These are phyloP conservation scores for Talaromyces liani DNA, from an alignment of 495 filamentous ascomycete species.

Conservation along the genomic window DNA sequence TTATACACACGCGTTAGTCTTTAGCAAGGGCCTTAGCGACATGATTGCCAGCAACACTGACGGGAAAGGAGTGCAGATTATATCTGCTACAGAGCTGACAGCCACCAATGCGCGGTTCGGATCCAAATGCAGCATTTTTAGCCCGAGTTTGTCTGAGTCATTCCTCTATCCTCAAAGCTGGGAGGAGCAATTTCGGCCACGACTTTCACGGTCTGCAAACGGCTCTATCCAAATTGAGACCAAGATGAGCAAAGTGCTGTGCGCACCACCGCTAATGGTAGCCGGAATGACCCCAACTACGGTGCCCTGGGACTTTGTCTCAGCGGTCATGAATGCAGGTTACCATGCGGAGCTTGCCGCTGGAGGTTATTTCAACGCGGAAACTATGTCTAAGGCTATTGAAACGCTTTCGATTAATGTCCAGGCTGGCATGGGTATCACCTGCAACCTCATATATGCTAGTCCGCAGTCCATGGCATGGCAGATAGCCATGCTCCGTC, in stretches of 20 bases:
- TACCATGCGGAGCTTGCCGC: constrained; percentile 89
- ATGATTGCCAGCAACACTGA: neutral
- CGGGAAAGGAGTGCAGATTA: neutral
- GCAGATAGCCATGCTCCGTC: constrained; percentile 89
- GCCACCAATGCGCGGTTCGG: neutral
- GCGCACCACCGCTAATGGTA: constrained; percentile 84
- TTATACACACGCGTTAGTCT: neutral
- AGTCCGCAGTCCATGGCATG: constrained; percentile 93
- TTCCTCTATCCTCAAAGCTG: constrained; percentile 39
- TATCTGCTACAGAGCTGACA: neutral
- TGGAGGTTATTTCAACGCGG: constrained; percentile 90
- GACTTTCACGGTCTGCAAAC: constrained; percentile 74
- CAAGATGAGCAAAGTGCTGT: constrained; percentile 91
- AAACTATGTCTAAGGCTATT: constrained; percentile 81
- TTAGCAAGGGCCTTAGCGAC: neutral
- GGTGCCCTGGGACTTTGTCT: constrained; percentile 91
- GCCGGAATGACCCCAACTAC: constrained; percentile 96
- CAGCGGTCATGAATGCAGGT: constrained; percentile 91
- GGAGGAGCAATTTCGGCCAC: constrained; percentile 91
- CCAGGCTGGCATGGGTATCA: constrained; percentile 87
- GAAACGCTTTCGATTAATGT: constrained; percentile 83
- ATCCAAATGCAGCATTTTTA: neutral
- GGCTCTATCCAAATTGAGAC: constrained; percentile 92
- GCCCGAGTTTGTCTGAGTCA: neutral
- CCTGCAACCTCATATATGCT: constrained; percentile 92